These are phyloP conservation scores for Tetrahymena borealis DNA, from an alignment of 73 alveolate species.

Conservation along the genomic window DNA sequence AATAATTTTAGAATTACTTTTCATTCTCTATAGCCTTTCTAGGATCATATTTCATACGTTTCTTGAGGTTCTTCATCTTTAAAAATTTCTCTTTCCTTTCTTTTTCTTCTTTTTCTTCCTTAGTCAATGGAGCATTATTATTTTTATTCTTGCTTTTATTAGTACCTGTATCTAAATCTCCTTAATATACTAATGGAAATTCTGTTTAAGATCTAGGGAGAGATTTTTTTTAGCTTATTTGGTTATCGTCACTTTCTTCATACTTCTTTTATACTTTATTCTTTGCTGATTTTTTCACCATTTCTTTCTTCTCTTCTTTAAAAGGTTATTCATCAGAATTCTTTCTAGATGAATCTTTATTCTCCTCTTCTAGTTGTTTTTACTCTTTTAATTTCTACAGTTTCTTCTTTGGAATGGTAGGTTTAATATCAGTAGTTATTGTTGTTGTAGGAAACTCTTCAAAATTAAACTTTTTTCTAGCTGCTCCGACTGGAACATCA, in stretches of 20 bases:
- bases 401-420: background rate
- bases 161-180: background rate
- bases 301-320: background rate
- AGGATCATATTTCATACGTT: background rate
- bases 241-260: background rate
- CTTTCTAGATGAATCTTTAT: background rate
- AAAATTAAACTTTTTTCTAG: background rate
- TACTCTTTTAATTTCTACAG: background rate
- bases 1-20: background rate
- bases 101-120: background rate
- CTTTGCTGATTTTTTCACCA: background rate
- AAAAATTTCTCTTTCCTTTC: background rate
- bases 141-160: background rate
- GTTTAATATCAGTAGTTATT: background rate
- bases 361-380: background rate
- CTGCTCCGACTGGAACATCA: background rate
- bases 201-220: background rate
- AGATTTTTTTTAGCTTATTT: background rate
- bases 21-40: background rate
- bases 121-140: background rate
- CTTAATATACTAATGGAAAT: background rate
- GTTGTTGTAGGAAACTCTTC: background rate
- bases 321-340: background rate
- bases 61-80: background rate
- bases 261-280: background rate